A percentile compares a stretch with the other conserved stretches of the same genome.
Evolutionary conservation across 2,329 filamentous ascomycete species (phyloP).

Genomic region (Niveomyces coronatus): DNA sequence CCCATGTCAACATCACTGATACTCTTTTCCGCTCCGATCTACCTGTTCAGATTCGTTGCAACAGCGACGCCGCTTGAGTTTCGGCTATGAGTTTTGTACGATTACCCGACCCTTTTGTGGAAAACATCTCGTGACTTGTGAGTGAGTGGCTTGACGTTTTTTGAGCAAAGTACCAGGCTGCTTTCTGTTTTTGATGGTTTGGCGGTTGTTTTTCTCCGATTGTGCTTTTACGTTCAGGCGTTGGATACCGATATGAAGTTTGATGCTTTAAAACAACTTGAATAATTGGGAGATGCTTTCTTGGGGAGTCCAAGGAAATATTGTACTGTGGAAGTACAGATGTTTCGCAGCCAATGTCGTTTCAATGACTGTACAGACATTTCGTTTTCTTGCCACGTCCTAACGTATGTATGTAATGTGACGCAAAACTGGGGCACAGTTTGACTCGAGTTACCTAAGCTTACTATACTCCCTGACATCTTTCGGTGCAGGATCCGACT

Average conservation of each 20-base stretch:
- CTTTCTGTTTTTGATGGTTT: too few species aligned
- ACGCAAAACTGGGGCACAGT: constrained; percentile 16
- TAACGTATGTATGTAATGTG: background rate
- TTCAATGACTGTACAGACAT: too few species aligned
- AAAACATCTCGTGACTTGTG: background rate
- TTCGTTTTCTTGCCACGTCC: too few species aligned
- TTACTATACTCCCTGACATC: too few species aligned
- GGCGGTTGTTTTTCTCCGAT: background rate
- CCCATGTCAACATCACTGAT: constrained; percentile 40
- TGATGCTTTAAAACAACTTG: background rate
- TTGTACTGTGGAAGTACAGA: too few species aligned
- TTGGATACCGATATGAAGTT: constrained; percentile 1
- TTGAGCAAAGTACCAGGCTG: too few species aligned
- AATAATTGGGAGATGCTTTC: background rate
- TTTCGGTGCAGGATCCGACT: too few species aligned
- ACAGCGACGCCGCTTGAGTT: background rate
- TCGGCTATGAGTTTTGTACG: background rate
- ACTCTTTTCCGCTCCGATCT: constrained; percentile 24
- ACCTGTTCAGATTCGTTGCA: constrained; percentile 1
- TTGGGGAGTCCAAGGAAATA: too few species aligned
- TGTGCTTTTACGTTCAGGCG: constrained; percentile 2
- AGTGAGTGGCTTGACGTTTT: background rate
- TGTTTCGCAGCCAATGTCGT: background rate
- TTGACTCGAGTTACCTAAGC: constrained; percentile 23
- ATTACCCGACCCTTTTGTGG: too few species aligned